phyloP scores from a whole-genome alignment of 345 rosid genomes.

The Melastoma malabathricum region DNA sequence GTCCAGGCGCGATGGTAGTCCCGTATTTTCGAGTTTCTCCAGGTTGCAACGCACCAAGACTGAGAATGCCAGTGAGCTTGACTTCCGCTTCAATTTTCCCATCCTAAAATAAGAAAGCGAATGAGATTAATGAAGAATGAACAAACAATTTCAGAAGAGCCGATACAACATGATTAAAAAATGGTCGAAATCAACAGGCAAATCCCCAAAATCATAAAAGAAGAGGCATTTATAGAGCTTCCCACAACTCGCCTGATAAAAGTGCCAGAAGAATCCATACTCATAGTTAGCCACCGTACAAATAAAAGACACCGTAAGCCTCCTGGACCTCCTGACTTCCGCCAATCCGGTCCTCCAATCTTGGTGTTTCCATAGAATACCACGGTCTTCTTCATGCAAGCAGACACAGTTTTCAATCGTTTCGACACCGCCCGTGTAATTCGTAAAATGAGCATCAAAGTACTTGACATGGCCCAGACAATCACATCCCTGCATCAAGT shows the following conservation, averaged over 20 bases:
- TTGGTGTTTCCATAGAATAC: constrained; percentile 76
- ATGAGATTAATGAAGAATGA: background rate
- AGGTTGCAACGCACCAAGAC: constrained; percentile 63
- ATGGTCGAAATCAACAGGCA: too few relatives aligned
- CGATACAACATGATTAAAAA: background rate
- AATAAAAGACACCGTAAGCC: constrained; percentile 46
- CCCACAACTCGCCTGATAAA: constrained; percentile 45
- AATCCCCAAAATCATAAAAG: too few relatives aligned
- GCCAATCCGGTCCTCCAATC: constrained; percentile 81
- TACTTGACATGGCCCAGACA: constrained; percentile 62
- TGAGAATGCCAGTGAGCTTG: constrained; percentile 63
- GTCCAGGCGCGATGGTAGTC: constrained; percentile 65
- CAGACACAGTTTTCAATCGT: constrained; percentile 67
- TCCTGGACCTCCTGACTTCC: constrained; percentile 65
- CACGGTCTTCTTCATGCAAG: constrained; percentile 72
- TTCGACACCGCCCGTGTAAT: constrained; percentile 70
- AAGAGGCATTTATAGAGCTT: background rate
- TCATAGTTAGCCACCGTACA: constrained; percentile 73
- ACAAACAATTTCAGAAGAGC: too few relatives aligned
- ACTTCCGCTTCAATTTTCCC: constrained; percentile 74
- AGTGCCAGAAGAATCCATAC: constrained; percentile 67
- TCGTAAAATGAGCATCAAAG: constrained; percentile 66
- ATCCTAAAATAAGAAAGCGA: constrained; percentile 23
- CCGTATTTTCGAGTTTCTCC: constrained; percentile 65
- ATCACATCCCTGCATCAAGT: constrained; percentile 48